These are phyloP conservation scores for Tricholoma sp. DNA, from an alignment of 768 basidiomycete genomes.

Conservation along the genomic window DNA sequence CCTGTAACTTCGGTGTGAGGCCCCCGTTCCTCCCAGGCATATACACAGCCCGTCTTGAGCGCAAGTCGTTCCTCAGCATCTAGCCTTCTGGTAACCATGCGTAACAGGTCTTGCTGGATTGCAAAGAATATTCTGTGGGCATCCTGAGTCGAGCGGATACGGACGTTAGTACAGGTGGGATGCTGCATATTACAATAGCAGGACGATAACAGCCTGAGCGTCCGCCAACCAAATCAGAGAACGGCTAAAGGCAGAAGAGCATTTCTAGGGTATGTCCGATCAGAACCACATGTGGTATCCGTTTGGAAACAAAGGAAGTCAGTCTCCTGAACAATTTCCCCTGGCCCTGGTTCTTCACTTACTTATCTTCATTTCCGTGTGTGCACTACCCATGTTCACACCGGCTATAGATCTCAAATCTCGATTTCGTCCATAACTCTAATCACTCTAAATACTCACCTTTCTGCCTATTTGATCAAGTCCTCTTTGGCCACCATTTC, in stretches of 20 bases:
- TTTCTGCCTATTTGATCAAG: constrained; percentile 15
- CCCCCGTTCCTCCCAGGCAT: constrained; percentile 72
- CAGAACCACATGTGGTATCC: constrained; percentile 9
- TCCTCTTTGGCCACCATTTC: neutral
- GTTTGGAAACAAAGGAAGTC: constrained; percentile 4
- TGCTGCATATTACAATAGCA: constrained; percentile 50
- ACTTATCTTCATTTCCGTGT: constrained; percentile 10
- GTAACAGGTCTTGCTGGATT: constrained; percentile 54
- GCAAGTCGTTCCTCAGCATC: constrained; percentile 71
- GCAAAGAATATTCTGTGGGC: constrained; percentile 80
- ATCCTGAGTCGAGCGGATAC: constrained; percentile 72
- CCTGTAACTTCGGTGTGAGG: constrained; percentile 73
- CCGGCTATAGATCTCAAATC: constrained; percentile 22
- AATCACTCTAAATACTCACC: constrained; percentile 50
- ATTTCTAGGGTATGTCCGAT: constrained; percentile 1
- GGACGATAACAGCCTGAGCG: no score
- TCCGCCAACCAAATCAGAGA: no score
- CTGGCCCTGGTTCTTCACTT: constrained; percentile 11
- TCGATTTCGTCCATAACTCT: constrained; percentile 41
- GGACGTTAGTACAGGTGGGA: constrained; percentile 66
- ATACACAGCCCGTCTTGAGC: constrained; percentile 49
- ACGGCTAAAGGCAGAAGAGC: constrained; percentile 1
- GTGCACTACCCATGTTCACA: constrained; percentile 2
- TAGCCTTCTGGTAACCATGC: constrained; percentile 71
- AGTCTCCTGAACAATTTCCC: constrained; percentile 6